Conservation (phyloP, 1,284 basidiomycete species). For the Microbotryum intermedium region DNA sequence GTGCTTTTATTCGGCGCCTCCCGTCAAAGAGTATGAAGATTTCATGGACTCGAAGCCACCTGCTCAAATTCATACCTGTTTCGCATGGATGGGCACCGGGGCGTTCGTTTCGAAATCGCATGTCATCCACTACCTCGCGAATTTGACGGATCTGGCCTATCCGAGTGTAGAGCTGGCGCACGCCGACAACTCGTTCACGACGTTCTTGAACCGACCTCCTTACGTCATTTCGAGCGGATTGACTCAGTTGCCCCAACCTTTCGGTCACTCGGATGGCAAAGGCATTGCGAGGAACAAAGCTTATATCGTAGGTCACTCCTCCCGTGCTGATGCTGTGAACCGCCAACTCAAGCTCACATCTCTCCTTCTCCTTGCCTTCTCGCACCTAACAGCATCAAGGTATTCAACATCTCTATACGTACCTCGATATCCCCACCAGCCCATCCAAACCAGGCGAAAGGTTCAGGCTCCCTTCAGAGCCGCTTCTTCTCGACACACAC, state of each 20-base stretch:
- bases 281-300: conserved; percentile 28
- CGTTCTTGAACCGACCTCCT: conserved; percentile 31
- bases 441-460: neutral
- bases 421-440: neutral
- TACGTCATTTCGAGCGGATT: conserved; percentile 26
- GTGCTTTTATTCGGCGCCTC: conserved; percentile 30
- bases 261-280: conserved; percentile 26
- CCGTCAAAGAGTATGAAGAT: too few species aligned
- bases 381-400: conserved; percentile 2
- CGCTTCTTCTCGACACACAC: neutral
- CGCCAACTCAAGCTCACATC: too few species aligned
- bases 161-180: conserved; percentile 24
- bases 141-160: conserved; percentile 7
- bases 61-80: conserved; percentile 31
- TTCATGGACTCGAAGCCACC: neutral
- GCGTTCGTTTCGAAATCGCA: conserved; percentile 28
- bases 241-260: conserved; percentile 13
- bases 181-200: conserved; percentile 34
- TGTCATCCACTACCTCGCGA: conserved; percentile 27
- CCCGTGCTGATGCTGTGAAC: neutral
- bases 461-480: neutral
- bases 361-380: neutral
- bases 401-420: conserved; percentile 1
- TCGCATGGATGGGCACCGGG: conserved; percentile 36
- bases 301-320: conserved; percentile 22